Base-by-base conservation (phyloP, 352 stramenopile species). In the Phytophthora fragariae region DNA sequence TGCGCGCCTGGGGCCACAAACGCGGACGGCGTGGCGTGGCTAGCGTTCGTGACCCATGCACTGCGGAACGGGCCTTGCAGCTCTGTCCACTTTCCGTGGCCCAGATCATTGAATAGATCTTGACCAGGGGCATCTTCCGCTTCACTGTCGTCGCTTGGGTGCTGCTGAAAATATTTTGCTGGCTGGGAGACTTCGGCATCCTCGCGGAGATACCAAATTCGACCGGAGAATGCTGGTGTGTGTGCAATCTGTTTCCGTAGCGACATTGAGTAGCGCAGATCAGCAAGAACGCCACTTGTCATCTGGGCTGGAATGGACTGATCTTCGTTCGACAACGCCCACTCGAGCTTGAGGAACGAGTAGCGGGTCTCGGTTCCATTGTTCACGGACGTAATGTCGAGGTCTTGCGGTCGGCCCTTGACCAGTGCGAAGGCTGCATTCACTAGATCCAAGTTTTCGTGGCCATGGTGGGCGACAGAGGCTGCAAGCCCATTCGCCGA, bases 341-440 rank as follows among this genome's bases (percentile, higher is more conserved):
- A 96, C 61, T 92, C 83, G 9, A 94, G 60, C 39, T 82, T 88
- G 7, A 94, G 73, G 67, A 95, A 93, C 33, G 82, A 92, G 73
- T 80, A 91, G 57, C 82, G 79, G 17, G 62, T 73, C 33, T 78
- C 70, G 1, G 63, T 82, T 3, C 70, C 68, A 31, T 88, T 88
- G 29, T 69, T 76, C 11, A 85, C 72, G 8, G 83, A 76, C 15
- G 82, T 81, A 56, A 92, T 66, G 54, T 94, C 86, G 10, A 94
- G 72, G 29, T 85, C 78, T 10, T 88, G 82, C 8, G 77, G 41
- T 0, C 67, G 24, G 4, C 86, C 85, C 49, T 92, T 92, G 17
- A 79, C 77, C 9, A 94, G 70, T 9, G 78, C 61, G 8, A 86
- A 90, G 0, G 80, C 82, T 10, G 82, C 76, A 54, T 80, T 86